Evolutionary conservation across 495 filamentous ascomycete genomes (phyloP).

Genomic region (Trichocladium antarcticum): DNA sequence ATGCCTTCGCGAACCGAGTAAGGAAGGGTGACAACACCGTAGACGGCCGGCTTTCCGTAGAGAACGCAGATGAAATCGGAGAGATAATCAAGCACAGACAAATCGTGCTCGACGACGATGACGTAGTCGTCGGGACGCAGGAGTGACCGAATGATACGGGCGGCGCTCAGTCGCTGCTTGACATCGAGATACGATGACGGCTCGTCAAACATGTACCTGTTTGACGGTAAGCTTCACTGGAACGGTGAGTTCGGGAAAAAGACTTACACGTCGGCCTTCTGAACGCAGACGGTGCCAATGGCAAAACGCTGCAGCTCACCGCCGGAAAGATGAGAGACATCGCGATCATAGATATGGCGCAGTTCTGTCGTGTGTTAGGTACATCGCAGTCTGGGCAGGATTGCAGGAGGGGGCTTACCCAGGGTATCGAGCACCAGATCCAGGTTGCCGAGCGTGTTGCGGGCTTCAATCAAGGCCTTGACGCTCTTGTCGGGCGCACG

Average conservation of each 20-base stretch:
- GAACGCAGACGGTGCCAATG: constrained; percentile 88
- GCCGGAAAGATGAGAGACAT: constrained; percentile 81
- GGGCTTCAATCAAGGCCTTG: constrained; percentile 58
- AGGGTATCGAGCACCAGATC: constrained; percentile 76
- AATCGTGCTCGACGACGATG: constrained; percentile 97
- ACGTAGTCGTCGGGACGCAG: constrained; percentile 85
- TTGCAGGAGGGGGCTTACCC: constrained; percentile 33
- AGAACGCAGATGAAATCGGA: constrained; percentile 97
- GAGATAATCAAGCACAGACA: constrained; percentile 94
- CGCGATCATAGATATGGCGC: constrained; percentile 73
- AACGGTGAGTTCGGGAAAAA: not conserved
- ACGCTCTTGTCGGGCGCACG: constrained; percentile 67
- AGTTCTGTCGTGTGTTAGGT: constrained; percentile 48
- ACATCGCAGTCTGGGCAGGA: constrained; percentile 5
- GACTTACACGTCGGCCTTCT: constrained; percentile 84
- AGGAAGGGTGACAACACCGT: constrained; percentile 96
- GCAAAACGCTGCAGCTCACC: constrained; percentile 97
- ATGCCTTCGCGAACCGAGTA: constrained; percentile 96
- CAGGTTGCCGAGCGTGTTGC: constrained; percentile 66
- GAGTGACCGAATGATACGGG: constrained; percentile 80
- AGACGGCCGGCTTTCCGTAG: constrained; percentile 88
- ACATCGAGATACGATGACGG: constrained; percentile 96
- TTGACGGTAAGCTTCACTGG: not conserved
- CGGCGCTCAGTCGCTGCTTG: constrained; percentile 90
- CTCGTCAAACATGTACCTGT: constrained; percentile 93